These are phyloP conservation scores for Galerina marginata DNA, from an alignment of 768 basidiomycete genomes.

Conservation along the genomic window DNA sequence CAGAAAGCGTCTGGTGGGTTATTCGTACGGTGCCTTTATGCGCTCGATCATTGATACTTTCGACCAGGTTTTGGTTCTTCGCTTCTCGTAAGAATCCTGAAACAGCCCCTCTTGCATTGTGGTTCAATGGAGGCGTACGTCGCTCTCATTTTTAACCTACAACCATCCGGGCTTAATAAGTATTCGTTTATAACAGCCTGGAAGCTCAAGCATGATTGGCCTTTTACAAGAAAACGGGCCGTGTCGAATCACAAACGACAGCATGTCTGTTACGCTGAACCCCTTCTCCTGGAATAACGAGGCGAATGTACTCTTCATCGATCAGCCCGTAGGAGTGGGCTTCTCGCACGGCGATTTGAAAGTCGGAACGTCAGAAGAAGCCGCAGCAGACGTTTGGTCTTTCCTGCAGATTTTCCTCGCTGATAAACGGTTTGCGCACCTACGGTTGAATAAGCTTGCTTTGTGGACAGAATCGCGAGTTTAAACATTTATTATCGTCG, in stretches of 20 bases:
- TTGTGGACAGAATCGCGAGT: slow-evolving; percentile 68
- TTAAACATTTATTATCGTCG: not conserved
- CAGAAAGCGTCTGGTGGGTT: slow-evolving; percentile 59
- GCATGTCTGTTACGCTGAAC: slow-evolving; percentile 51
- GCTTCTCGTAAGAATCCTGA: slow-evolving; percentile 62
- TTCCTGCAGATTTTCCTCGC: slow-evolving; percentile 70
- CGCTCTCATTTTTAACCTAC: not conserved
- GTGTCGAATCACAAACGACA: slow-evolving; percentile 66
- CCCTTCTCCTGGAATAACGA: slow-evolving; percentile 65
- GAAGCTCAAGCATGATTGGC: slow-evolving; percentile 63
- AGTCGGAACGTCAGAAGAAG: slow-evolving; percentile 56
- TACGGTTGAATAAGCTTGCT: slow-evolving; percentile 50
- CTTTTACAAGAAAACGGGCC: slow-evolving; percentile 83
- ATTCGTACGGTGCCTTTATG: not conserved
- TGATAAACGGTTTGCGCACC: slow-evolving; percentile 57
- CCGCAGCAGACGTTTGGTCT: slow-evolving; percentile 63
- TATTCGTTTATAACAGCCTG: slow-evolving; percentile 42
- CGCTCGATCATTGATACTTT: not conserved
- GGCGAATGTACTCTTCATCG: slow-evolving; percentile 63
- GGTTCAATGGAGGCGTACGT: slow-evolving; percentile 69
- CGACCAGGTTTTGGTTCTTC: slow-evolving; percentile 71
- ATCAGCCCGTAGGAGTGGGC: slow-evolving; percentile 68
- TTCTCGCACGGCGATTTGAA: slow-evolving; percentile 60
- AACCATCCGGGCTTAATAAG: not conserved
- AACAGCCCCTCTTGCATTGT: slow-evolving; percentile 65